These are phyloP conservation scores for Triglochin maritima DNA, from an alignment of 106 monocot species.

Conservation along the genomic window DNA sequence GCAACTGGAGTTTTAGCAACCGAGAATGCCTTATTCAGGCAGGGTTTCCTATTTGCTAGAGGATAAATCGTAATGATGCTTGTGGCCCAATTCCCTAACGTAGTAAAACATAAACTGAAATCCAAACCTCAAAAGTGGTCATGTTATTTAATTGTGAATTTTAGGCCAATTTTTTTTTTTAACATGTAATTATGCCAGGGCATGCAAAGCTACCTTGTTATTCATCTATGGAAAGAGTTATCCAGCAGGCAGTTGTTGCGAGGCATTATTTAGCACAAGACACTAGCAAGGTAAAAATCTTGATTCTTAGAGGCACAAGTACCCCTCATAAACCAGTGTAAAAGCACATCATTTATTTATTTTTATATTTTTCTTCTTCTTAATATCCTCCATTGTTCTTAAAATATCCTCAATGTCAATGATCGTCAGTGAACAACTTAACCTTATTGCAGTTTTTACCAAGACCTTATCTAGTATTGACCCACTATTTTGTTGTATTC, in stretches of 20 bases:
- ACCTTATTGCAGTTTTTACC: slow-evolving; percentile 1
- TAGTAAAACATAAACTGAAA: too few relatives aligned
- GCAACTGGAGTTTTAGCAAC: too few relatives aligned
- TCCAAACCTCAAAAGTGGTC: neutral
- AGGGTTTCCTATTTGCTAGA: neutral
- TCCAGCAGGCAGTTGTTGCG: slow-evolving; percentile 74
- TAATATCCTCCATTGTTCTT: neutral
- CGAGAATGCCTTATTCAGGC: too few relatives aligned
- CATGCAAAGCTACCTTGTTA: slow-evolving; percentile 66
- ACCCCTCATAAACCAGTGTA: neutral
- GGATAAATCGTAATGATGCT: neutral
- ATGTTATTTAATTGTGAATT: neutral
- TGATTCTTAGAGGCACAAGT: neutral
- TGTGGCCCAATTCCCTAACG: neutral
- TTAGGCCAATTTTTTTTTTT: neutral
- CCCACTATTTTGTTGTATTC: too few relatives aligned
- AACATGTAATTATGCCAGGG: slow-evolving; percentile 30
- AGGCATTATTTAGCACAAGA: slow-evolving; percentile 60
- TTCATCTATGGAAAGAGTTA: slow-evolving; percentile 81
- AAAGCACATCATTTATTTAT: neutral
- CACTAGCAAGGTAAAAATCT: slow-evolving; percentile 47
- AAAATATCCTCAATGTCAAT: neutral
- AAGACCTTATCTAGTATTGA: neutral
- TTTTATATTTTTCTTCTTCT: neutral
- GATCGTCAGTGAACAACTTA: neutral